These are phyloP conservation scores for Sporothrix schenckii DNA, from an alignment of 2,329 filamentous ascomycete species.

Conservation along the genomic window DNA sequence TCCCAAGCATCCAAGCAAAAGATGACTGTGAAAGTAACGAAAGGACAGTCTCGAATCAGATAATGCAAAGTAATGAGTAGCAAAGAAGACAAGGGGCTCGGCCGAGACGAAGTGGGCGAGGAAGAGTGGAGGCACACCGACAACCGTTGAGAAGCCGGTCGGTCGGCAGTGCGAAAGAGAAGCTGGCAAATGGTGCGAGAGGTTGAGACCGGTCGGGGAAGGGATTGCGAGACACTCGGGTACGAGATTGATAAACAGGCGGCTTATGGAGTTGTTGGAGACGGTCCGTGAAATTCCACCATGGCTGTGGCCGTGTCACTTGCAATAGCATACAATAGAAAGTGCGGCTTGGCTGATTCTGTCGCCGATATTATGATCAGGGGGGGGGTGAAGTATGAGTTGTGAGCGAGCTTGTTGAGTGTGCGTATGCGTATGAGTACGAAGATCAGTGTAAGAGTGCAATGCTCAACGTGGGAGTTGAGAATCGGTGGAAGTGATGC, in stretches of 20 bases:
- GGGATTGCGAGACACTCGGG: neutral
- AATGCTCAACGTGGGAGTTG: neutral
- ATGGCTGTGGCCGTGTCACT: neutral
- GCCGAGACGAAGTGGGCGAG: constrained; percentile 7
- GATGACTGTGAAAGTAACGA: constrained; percentile 13
- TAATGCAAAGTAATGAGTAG: neutral
- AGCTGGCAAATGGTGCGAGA: constrained; percentile 6
- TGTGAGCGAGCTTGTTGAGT: neutral
- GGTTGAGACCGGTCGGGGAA: constrained; percentile 6
- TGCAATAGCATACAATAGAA: neutral
- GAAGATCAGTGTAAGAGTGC: neutral
- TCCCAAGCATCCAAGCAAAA: neutral
- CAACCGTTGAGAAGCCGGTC: constrained; percentile 10
- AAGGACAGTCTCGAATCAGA: neutral
- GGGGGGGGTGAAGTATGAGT: neutral
- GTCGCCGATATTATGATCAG: constrained; percentile 4
- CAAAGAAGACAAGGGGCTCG: neutral
- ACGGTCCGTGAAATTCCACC: constrained; percentile 15
- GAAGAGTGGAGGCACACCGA: constrained; percentile 1
- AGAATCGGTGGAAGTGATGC: constrained; percentile 6
- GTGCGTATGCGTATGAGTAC: neutral
- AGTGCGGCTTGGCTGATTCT: neutral
- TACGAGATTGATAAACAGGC: constrained; percentile 7
- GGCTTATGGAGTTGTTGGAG: constrained; percentile 16
- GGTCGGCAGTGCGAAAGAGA: constrained; percentile 2